Conservation (phyloP, 2,329 filamentous ascomycete genomes). For the Penicillium brasilianum region DNA sequence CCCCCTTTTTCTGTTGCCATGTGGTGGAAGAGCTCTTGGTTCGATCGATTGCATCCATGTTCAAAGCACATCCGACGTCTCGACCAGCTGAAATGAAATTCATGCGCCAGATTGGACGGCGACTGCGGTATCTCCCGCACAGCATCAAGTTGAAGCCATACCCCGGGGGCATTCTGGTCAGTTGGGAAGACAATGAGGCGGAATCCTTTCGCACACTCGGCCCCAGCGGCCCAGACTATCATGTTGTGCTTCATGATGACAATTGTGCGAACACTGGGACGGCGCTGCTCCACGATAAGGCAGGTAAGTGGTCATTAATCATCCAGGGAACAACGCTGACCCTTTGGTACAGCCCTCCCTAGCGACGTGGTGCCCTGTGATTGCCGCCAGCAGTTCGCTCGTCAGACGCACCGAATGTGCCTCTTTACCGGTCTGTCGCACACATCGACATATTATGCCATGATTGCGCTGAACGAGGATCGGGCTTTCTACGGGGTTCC, state of each 20-base stretch:
- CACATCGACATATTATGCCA: not conserved
- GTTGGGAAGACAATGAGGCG: not conserved
- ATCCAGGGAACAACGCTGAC: not conserved
- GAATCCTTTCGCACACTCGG: not conserved
- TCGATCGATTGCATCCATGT: not conserved
- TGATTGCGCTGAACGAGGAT: slow-evolving; percentile 1
- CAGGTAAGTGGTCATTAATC: not conserved
- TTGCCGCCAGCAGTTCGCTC: not conserved
- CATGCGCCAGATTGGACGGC: not conserved
- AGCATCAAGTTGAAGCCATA: not conserved
- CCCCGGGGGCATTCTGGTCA: not conserved
- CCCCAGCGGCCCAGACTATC: not conserved
- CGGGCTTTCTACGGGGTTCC: not conserved
- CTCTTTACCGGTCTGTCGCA: not conserved
- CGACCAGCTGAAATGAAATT: not conserved
- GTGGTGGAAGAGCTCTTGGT: slow-evolving; percentile 1
- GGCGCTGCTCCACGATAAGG: not conserved
- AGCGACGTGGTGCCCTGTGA: not conserved
- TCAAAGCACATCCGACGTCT: not conserved
- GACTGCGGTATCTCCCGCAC: not conserved
- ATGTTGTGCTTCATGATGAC: not conserved
- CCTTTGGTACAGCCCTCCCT: not conserved
- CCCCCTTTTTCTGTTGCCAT: not conserved
- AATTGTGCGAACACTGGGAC: not conserved
- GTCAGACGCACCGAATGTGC: not conserved